Conservation (phyloP, 306 rosid genomes). For the Pyrus bretschneideri region DNA sequence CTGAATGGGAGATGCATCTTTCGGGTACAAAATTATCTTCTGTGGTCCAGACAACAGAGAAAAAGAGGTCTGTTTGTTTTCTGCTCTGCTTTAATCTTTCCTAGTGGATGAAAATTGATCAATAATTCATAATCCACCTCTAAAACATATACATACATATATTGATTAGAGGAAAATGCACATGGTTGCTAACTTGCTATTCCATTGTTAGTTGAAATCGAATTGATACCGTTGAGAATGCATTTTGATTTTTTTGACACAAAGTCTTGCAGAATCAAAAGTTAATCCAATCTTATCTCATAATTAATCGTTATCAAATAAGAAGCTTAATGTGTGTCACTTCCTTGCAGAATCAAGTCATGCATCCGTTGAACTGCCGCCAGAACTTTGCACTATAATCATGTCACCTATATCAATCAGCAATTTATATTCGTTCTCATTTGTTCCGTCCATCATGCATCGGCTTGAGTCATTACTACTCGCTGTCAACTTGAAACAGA, state of each 20-base stretch:
- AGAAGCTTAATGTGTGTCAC: neutral
- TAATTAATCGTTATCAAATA: too few species aligned
- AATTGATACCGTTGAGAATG: neutral
- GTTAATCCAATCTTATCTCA: neutral
- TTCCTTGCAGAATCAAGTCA: conserved; percentile 40
- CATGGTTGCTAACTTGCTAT: neutral
- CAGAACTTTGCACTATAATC: conserved; percentile 56
- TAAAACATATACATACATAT: neutral
- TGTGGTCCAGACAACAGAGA: conserved; percentile 26
- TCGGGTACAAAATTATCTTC: conserved; percentile 39
- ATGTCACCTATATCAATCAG: conserved; percentile 56
- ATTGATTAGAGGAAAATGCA: neutral
- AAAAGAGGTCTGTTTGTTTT: conserved; percentile 44
- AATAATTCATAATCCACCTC: neutral
- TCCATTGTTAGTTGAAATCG: too few species aligned
- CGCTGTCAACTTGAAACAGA: conserved; percentile 51
- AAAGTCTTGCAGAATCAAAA: neutral
- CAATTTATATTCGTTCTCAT: conserved; percentile 50
- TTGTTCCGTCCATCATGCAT: conserved; percentile 68
- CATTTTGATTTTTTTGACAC: neutral
- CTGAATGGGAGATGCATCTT: conserved; percentile 42
- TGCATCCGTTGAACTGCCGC: conserved; percentile 54
- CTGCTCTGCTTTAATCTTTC: neutral
- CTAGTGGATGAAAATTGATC: neutral
- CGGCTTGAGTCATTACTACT: conserved; percentile 55